phyloP scores from a whole-genome alignment of 345 rosid genomes.

The Rhodamnia rubescens region DNA sequence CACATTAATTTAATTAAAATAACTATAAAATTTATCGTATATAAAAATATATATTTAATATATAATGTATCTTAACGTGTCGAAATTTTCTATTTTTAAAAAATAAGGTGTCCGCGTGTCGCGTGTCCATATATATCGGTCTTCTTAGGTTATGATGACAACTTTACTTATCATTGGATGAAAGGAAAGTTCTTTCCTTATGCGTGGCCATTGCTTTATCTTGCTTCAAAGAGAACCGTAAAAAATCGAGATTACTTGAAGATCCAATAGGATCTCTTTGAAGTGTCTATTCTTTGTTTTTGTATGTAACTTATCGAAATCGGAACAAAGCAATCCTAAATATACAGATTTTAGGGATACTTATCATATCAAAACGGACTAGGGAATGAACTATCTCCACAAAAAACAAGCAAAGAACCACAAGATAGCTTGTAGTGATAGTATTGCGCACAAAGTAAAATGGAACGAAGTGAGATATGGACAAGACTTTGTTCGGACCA shows the following conservation, averaged over 20 bases:
- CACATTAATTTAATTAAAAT: too few species aligned
- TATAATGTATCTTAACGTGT: too few species aligned
- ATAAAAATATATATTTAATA: too few species aligned
- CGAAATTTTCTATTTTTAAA: too few species aligned
- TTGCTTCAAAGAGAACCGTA: not conserved
- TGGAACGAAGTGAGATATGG: not conserved
- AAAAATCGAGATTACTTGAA: not conserved
- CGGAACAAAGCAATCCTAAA: too few species aligned
- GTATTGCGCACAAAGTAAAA: not conserved
- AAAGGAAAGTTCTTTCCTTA: not conserved
- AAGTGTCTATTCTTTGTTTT: not conserved
- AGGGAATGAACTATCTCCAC: not conserved
- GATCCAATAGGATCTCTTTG: fast-evolving
- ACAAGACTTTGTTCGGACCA: not conserved
- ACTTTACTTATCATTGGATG: not conserved
- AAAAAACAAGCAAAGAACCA: not conserved
- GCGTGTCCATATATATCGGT: too few species aligned
- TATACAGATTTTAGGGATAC: not conserved
- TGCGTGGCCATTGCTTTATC: not conserved
- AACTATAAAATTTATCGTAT: too few species aligned
- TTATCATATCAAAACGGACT: not conserved
- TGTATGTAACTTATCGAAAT: not conserved
- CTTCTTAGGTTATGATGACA: not conserved
- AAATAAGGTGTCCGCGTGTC: too few species aligned
- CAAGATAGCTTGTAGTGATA: not conserved